phyloP scores from a whole-genome alignment of 495 filamentous ascomycete species.

The Aspergillus incahuasiensis region DNA sequence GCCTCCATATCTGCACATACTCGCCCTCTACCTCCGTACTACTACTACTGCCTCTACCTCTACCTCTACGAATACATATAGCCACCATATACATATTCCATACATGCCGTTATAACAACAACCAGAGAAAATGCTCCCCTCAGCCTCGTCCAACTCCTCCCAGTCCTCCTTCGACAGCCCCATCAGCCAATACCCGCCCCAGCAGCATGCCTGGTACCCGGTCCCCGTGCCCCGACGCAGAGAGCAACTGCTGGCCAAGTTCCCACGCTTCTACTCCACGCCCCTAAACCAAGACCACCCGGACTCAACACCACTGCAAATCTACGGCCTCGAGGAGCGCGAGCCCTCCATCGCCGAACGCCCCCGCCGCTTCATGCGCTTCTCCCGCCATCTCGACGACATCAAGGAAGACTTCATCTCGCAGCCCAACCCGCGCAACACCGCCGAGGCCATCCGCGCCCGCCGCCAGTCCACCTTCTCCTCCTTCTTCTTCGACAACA shows the following conservation, averaged over 20 bases:
- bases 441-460: constrained; percentile 24
- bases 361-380: constrained; percentile 32
- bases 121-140: constrained; percentile 22
- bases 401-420: constrained; percentile 38
- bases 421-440: constrained; percentile 24
- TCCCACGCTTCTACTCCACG: constrained; percentile 39
- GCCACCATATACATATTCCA: not conserved
- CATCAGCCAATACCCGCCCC: constrained; percentile 28
- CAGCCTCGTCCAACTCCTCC: constrained; percentile 28
- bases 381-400: constrained; percentile 39
- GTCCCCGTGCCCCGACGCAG: constrained; percentile 23
- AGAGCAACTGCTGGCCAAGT: constrained; percentile 26
- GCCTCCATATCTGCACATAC: not conserved
- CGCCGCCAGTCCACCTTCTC: constrained; percentile 31
- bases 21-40: not conserved
- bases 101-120: constrained; percentile 3
- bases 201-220: constrained; percentile 26
- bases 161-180: constrained; percentile 28
- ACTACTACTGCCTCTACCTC: too few species aligned
- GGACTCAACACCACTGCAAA: constrained; percentile 32
- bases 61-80: not conserved
- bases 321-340: constrained; percentile 39
- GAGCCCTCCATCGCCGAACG: constrained; percentile 33
- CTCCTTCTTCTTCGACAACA: constrained; percentile 1
- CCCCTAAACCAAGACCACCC: constrained; percentile 29